Base-by-base conservation (phyloP, 2,329 filamentous ascomycete genomes). In the Neoarthrinium moseri region DNA sequence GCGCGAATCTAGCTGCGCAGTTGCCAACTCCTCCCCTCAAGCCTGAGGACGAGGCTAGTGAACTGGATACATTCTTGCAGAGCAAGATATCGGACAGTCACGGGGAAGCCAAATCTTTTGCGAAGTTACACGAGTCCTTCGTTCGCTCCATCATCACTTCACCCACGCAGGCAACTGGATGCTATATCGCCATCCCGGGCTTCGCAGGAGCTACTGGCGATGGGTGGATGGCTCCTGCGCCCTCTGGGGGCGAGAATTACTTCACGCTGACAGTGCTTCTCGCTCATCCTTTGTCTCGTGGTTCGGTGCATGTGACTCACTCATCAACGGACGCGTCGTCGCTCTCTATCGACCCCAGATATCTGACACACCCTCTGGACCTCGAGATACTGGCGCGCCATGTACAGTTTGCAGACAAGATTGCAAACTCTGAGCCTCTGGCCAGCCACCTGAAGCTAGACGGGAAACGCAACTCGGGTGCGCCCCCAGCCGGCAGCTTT, bases 351-450 rank as follows among this genome's bases (percentile, higher is more conserved):
- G 35, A 45, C 17, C 22, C 56, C 30, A 35, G 35, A 5, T 83
- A 74, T 64, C 73, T 83, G 55, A 70, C 70, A 6, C 63, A 81
- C 51, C 73, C 78, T 4, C 69, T 81, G 23, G 81, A 84, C 53
- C 57, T 83, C 40, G 78, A 81, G 60, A 70, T 59, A 24, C 69
- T 80, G 22, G 68, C 64, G 3, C 64, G 66, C 21, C 69, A 65
- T 8, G 64, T 73, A 5, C 70, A 69, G 32, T 70, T 75, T 44
- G 66, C 74, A 23, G 70, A 57, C 44, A 48, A 43, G 40, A 50
- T 59, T 32, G 52, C 51, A 10, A 76, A 51, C n/a, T 64, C 70
- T 34, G 55, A 45, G 13, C 34, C 37, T 6, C 26, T 46, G 5
- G 36, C 27, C 6, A 33, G 32, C 15, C 38, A 15, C 15, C 11